These are phyloP conservation scores for Quercus robur DNA, from an alignment of 306 rosid species.

Conservation along the genomic window DNA sequence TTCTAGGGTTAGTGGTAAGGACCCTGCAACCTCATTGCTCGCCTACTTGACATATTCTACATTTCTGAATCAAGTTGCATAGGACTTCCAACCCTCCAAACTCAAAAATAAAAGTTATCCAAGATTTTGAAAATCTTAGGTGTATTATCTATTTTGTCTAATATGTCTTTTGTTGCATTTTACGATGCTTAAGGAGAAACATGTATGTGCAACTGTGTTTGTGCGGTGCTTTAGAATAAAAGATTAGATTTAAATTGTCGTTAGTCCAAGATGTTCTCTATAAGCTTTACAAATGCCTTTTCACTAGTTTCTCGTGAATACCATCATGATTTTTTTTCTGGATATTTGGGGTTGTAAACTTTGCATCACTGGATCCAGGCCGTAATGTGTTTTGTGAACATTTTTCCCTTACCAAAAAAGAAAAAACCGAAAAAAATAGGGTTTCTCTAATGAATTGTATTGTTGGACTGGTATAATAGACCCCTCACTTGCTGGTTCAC, in stretches of 20 bases:
- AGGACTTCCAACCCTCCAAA: no score
- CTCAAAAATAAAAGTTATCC: background rate
- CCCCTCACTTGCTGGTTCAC: no score
- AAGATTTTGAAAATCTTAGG: background rate
- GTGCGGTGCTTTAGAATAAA: background rate
- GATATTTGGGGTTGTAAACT: no score
- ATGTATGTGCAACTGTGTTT: background rate
- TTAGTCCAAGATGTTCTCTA: background rate
- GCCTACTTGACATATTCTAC: background rate
- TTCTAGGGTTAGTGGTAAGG: slow-evolving; percentile 11
- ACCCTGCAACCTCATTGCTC: background rate
- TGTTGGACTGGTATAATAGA: no score
- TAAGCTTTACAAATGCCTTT: background rate
- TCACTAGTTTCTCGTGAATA: no score
- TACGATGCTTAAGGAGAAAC: background rate
- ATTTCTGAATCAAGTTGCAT: background rate
- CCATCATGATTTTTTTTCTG: no score
- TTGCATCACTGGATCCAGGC: no score
- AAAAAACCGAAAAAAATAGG: no score
- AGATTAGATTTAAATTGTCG: background rate
- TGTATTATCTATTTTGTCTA: background rate
- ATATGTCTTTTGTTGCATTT: background rate
- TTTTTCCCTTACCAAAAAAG: no score
- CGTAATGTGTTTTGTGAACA: no score
- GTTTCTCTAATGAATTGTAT: no score